phyloP scores from a whole-genome alignment of 495 filamentous ascomycete genomes.

The Bryoglossum gracile region DNA sequence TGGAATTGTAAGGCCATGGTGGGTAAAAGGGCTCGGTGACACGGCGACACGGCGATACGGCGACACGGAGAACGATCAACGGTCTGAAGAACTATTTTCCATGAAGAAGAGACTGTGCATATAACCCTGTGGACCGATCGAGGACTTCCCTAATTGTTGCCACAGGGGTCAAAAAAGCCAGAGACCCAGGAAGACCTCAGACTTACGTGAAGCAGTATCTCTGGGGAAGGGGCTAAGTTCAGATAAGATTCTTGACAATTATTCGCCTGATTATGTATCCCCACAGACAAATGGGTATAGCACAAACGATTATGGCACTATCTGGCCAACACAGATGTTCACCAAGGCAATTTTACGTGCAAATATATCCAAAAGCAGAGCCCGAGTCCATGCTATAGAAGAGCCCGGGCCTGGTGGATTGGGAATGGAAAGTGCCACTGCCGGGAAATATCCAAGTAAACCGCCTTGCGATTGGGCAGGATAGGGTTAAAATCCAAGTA shows the following conservation, averaged over 20 bases:
- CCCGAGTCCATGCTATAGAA: slow-evolving; percentile 1
- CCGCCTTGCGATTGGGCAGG: slow-evolving; percentile 2
- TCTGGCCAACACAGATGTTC: no score
- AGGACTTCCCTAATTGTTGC: background rate
- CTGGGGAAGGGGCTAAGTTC: slow-evolving; percentile 7
- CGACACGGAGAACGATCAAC: slow-evolving; percentile 23
- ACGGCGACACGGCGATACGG: no score
- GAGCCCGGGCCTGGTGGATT: background rate
- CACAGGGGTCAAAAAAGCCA: slow-evolving; percentile 5
- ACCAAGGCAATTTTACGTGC: background rate
- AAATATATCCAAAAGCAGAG: slow-evolving; percentile 4
- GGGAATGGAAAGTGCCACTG: background rate
- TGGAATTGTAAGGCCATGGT: slow-evolving; percentile 15
- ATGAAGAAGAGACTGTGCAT: slow-evolving; percentile 15
- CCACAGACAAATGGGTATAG: slow-evolving; percentile 1
- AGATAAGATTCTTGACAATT: slow-evolving; percentile 6
- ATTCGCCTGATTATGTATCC: slow-evolving; percentile 5
- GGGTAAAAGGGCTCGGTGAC: background rate
- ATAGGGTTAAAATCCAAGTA: background rate
- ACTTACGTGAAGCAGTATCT: slow-evolving; percentile 15
- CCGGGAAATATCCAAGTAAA: background rate
- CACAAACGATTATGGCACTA: background rate
- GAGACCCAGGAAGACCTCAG: slow-evolving; percentile 11
- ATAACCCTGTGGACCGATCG: slow-evolving; percentile 12
- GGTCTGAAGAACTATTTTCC: slow-evolving; percentile 15